Evolutionary conservation across 2,329 filamentous ascomycete species (phyloP), one percentile per base, ranked within the genome.

Genomic region (Neofusicoccum ribis): DNA sequence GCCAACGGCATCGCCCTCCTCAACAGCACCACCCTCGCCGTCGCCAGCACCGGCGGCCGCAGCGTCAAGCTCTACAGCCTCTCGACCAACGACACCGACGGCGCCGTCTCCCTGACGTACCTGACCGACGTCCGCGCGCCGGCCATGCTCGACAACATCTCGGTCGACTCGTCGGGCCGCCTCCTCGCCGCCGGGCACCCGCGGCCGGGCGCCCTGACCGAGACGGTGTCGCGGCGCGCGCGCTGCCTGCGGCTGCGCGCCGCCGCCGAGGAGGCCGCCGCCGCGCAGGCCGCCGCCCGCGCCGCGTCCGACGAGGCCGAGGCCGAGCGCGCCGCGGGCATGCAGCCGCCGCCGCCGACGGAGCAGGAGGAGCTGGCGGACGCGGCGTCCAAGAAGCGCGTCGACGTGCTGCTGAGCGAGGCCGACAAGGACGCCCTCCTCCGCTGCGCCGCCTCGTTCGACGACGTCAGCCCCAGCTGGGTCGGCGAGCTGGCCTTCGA

Each of bases 151-250:
- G 80, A 82, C 63, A 82, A 82, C 63, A 58, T 82, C 2, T 77
- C 74, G 39, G 69, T 77, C 0, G 78, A 81, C 56, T 64, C 68
- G 0, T 65, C 71, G 0, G 79, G 79, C 5, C 76, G 69, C n/a
- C 63, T 82, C 3, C 68, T 80, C 2, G 71, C 81, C 15, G 77
- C 79, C 4, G 80, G 80, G 0, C 80, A 82, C 66, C 74, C 79
- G 1, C 76, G 76, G 59, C 70, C 75, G 5, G 74, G 74, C 5
- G 70, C 64, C 3, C 43, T 81, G 8, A 36, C 52, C 5, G 56
- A 37, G 9, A 49, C 39, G 11, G 56, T 60, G 15, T 31, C 27
- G 14, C 23, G 15, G 17, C 43, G 63, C 39, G 43, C 44, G 15
- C 14, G 11, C n/a, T 64, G 62, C 62, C 17, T 56, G 8, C 27